Base-by-base conservation (phyloP, 805 yeast genomes). In the Blastobotrys parvus region DNA sequence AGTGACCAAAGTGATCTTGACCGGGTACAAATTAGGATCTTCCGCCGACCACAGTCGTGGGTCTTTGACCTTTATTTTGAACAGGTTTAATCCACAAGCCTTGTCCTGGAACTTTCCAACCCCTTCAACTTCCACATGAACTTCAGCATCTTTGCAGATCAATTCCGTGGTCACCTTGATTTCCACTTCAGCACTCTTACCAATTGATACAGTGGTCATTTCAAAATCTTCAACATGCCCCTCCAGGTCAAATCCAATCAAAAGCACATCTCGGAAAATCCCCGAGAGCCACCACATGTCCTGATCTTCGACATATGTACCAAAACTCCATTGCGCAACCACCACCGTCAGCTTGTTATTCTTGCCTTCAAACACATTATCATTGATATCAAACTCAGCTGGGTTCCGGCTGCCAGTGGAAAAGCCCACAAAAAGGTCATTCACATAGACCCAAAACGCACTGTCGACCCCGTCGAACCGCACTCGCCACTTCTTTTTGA, bases 231-330 rank as follows among this genome's bases (percentile, higher is more conserved):
- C 59, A 35, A 63, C 55, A 39, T 54, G 55, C 16, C 61, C 63
- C 18, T 31, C n/a, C n/a, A 44, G 47, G 27, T 46, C 38, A 44
- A 53, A 59, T 2, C 55, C 52, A 16, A 63, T 45, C 10, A 62
- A 36, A 34, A 56, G 53, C 3, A 64, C 69, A 48, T 64, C 68
- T 36, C 69, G 53, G 49, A 59, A 64, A 6, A 64, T 64, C 13
- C 69, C 69, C 32, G 66, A 61, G 30, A 64, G 45, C 66, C 68
- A 62, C 67, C 68, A 64, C 51, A 61, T 66, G 46, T 64, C 69
- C 47, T 64, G 69, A 45, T 64, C 69, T 44, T 63, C 67, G 30
- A 62, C 55, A 42, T 61, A 62, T 22, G 60, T 45, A 3, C 64
- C 62, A 27, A 56, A 57, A 8, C 61, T 56, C 59, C 63, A 64